phyloP scores from a whole-genome alignment of 257 asterid species.

The Przewalskia tangutica region DNA sequence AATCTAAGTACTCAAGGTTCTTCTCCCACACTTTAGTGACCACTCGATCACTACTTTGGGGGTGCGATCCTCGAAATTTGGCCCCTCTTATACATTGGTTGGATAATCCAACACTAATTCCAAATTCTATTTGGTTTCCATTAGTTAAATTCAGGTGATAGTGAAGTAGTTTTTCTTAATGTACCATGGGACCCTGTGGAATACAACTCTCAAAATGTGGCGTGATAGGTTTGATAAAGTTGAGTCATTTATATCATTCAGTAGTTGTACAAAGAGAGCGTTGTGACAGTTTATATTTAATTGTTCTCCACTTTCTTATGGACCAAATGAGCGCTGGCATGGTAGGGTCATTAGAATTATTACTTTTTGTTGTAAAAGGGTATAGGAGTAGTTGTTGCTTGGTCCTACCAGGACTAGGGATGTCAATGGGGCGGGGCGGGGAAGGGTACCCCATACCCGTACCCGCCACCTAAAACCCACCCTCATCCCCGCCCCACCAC shows the following conservation, averaged over 20 bases:
- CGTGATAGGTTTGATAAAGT: neutral
- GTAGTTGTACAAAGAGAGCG: neutral
- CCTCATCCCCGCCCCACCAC: too few species aligned
- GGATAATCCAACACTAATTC: neutral
- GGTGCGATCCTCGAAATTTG: neutral
- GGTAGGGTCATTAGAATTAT: constrained; percentile 1
- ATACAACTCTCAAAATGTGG: neutral
- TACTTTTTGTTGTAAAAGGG: constrained; percentile 2
- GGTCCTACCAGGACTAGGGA: neutral
- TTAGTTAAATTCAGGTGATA: neutral
- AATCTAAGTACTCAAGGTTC: neutral
- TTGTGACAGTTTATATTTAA: neutral
- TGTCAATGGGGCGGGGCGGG: too few species aligned
- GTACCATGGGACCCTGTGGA: neutral
- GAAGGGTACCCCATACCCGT: too few species aligned
- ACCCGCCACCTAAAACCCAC: too few species aligned
- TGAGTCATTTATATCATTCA: neutral
- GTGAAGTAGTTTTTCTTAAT: neutral
- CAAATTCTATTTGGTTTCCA: neutral
- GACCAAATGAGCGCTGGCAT: neutral
- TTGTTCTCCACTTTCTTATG: neutral
- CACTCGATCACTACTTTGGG: neutral
- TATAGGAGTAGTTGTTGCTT: neutral
- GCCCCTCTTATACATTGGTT: neutral
- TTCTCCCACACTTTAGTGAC: neutral